These are phyloP conservation scores for Lipomyces mesembrius DNA, from an alignment of 805 yeast species.

Conservation along the genomic window DNA sequence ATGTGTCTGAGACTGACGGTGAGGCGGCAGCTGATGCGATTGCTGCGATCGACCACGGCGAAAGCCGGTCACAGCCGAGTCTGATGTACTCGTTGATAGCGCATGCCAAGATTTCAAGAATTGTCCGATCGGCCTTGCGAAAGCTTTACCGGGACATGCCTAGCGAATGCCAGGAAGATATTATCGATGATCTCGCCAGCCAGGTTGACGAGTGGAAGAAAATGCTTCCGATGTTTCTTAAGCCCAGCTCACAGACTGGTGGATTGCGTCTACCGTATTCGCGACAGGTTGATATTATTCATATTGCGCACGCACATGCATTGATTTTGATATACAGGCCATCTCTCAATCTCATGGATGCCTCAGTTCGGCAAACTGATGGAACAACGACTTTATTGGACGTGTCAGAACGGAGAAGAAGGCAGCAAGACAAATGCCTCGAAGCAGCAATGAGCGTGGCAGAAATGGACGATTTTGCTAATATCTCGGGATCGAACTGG, in stretches of 20 bases:
- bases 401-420: constrained; percentile 3
- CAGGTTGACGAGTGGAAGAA: constrained; percentile 22
- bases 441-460: constrained; percentile 29
- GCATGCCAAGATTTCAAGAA: constrained; percentile 30
- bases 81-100: constrained; percentile 26
- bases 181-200: constrained; percentile 24
- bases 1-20: constrained; percentile 16
- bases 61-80: constrained; percentile 16
- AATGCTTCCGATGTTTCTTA: constrained; percentile 23
- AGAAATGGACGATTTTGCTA: constrained; percentile 15
- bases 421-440: constrained; percentile 31
- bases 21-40: constrained; percentile 24
- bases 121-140: constrained; percentile 22
- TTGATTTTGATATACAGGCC: constrained; percentile 32
- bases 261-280: constrained; percentile 26
- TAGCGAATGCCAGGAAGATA: constrained; percentile 16
- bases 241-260: background rate
- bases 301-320: constrained; percentile 32
- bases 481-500: constrained; percentile 29
- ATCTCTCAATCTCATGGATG: constrained; percentile 15
- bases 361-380: background rate
- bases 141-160: constrained; percentile 13
- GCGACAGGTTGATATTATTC: constrained; percentile 25
- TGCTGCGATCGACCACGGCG: constrained; percentile 17
- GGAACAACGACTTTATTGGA: background rate